These are phyloP conservation scores for Xylariaceae sp. DNA, from an alignment of 2,329 filamentous ascomycete species.

Conservation along the genomic window DNA sequence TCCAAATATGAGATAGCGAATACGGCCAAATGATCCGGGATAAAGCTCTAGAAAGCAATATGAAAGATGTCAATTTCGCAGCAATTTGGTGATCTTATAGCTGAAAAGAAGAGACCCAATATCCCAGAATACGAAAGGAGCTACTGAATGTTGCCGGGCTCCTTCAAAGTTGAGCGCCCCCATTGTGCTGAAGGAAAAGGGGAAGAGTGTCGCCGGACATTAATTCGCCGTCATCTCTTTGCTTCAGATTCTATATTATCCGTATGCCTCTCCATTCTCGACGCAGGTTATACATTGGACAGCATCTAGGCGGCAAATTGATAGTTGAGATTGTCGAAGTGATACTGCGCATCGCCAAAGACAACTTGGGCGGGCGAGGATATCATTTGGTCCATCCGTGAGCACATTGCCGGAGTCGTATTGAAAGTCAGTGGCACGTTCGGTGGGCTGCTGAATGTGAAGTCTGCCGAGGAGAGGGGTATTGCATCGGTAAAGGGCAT, in stretches of 20 bases:
- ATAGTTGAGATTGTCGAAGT: slow-evolving; percentile 27
- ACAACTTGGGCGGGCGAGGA: slow-evolving; percentile 28
- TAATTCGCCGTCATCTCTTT: not conserved
- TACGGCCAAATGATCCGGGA: not conserved
- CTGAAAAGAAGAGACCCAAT: not conserved
- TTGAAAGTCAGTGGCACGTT: slow-evolving; percentile 22
- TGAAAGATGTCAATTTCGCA: not conserved
- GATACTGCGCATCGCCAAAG: slow-evolving; percentile 23
- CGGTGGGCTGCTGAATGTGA: slow-evolving; percentile 25
- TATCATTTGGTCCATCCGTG: slow-evolving; percentile 24
- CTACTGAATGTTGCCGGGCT: not conserved
- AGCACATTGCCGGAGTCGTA: slow-evolving; percentile 20
- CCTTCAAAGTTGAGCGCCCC: not conserved
- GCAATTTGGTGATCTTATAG: not conserved
- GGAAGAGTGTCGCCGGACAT: too few relatives aligned
- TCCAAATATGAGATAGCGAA: too few relatives aligned
- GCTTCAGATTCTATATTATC: not conserved
- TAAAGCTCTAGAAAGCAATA: not conserved
- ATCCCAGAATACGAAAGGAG: not conserved
- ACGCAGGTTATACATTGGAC: not conserved
- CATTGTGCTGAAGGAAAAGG: not conserved
- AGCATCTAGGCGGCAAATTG: slow-evolving; percentile 24
- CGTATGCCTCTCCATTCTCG: not conserved
- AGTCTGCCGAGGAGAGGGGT: slow-evolving; percentile 32
- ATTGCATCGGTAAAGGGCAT: slow-evolving; percentile 23